Conservation (phyloP, 495 filamentous ascomycete genomes). For the Hamigera avellanea region DNA sequence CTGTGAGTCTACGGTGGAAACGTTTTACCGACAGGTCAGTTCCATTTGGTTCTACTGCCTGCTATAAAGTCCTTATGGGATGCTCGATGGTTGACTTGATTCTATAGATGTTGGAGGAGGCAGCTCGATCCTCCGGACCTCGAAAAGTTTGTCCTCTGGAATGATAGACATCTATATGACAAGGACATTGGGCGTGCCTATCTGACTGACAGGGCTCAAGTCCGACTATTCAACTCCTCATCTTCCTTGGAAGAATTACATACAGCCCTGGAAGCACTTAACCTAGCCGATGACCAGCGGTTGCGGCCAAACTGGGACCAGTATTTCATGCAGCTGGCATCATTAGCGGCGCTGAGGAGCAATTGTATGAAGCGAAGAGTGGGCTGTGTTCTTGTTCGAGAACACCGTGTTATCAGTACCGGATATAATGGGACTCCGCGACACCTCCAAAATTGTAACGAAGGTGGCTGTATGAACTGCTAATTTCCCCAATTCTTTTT, state of each 20-base stretch:
- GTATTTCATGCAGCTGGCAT: slow-evolving; percentile 95
- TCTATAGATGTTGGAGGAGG: slow-evolving; percentile 28
- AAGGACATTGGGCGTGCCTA: slow-evolving; percentile 51
- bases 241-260: slow-evolving; percentile 58
- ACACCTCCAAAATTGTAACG: slow-evolving; percentile 76
- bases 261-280: slow-evolving; percentile 50
- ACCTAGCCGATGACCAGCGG: slow-evolving; percentile 66
- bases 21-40: slow-evolving; percentile 49
- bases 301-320: slow-evolving; percentile 91
- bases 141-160: slow-evolving; percentile 64
- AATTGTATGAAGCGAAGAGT: slow-evolving; percentile 99
- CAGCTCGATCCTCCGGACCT: slow-evolving; percentile 43
- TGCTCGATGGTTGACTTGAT: neutral
- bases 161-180: slow-evolving; percentile 69
- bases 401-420: slow-evolving; percentile 79
- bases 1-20: slow-evolving; percentile 69
- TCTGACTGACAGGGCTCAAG: slow-evolving; percentile 65
- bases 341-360: slow-evolving; percentile 77
- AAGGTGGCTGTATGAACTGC: slow-evolving; percentile 65
- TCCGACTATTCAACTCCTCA: slow-evolving; percentile 78
- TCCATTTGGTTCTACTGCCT: neutral
- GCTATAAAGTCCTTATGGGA: neutral
- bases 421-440: slow-evolving; percentile 97
- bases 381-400: slow-evolving; percentile 86
- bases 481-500: neutral